Percentiles rank a stretch among this genome's conserved stretches.
Conservation (phyloP, 495 filamentous ascomycete genomes). For the Penicillium alfredii region DNA sequence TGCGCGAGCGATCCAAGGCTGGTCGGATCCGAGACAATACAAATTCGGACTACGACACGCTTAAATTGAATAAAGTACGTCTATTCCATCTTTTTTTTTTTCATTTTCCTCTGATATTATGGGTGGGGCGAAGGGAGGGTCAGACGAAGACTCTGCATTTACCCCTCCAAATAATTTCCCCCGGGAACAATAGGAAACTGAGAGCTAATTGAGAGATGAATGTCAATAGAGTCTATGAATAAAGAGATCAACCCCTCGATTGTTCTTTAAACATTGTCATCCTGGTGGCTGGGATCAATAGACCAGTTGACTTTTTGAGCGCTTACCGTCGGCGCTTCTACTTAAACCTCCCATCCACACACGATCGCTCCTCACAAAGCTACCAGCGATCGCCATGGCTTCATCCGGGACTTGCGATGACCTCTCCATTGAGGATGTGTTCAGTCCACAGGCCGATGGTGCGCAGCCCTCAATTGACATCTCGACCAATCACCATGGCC, state of each 20-base stretch:
- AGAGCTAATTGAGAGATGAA: no score
- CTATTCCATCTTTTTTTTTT: constrained; percentile 1
- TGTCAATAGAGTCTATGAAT: no score
- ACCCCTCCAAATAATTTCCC: constrained; percentile 17
- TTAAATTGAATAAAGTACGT: no score
- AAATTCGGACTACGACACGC: no score
- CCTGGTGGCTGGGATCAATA: constrained; percentile 22
- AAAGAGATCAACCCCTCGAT: no score
- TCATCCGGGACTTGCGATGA: constrained; percentile 28
- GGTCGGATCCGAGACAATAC: constrained; percentile 8
- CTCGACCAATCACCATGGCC: constrained; percentile 19
- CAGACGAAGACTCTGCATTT: constrained; percentile 13
- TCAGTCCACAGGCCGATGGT: constrained; percentile 39
- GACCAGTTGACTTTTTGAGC: constrained; percentile 3
- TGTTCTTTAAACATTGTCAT: no score
- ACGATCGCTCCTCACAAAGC: no score
- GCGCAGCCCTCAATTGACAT: constrained; percentile 23
- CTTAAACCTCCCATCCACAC: no score
- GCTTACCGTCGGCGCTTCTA: constrained; percentile 8
- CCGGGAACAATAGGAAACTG: constrained; percentile 1
- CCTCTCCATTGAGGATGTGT: constrained; percentile 42
- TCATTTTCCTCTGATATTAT: constrained; percentile 5
- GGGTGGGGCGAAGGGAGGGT: constrained; percentile 16
- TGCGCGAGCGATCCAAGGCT: constrained; percentile 15
- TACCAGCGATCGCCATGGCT: constrained; percentile 20